Conservation (phyloP, 208 protist species). For the Crithidia bombi region DNA sequence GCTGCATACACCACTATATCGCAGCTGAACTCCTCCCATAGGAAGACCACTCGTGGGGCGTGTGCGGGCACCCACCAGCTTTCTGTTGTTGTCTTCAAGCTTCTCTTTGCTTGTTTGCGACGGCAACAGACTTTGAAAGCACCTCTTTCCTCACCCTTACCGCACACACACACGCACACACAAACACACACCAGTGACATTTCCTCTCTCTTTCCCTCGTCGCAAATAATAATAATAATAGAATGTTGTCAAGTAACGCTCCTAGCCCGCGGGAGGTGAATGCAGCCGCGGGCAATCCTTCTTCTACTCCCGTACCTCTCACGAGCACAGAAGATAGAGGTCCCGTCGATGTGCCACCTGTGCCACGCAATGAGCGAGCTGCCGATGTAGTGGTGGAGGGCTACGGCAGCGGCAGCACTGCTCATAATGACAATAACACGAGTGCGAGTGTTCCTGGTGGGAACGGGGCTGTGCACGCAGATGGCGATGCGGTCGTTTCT, state of each 20-base stretch:
- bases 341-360: not conserved
- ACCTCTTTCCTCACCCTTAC: not conserved
- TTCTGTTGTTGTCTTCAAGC: not conserved
- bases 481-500: constrained; percentile 10
- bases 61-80: no score
- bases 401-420: constrained; percentile 1
- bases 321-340: constrained; percentile 5
- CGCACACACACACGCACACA: not conserved
- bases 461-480: not conserved
- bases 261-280: not conserved
- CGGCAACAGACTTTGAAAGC: not conserved
- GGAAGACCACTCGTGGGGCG: no score
- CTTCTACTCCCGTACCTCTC: not conserved
- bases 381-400: constrained; percentile 39
- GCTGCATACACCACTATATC: no score
- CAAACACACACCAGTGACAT: not conserved
- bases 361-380: constrained; percentile 20
- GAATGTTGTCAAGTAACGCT: constrained; percentile 6
- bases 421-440: not conserved
- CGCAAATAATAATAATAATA: not conserved
- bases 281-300: not conserved
- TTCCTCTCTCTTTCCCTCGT: not conserved
- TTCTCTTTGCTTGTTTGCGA: no score
- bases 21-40: no score
- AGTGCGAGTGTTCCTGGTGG: not conserved